Conservation (phyloP, 495 filamentous ascomycete species). For the Mytilinidion resinicola region DNA sequence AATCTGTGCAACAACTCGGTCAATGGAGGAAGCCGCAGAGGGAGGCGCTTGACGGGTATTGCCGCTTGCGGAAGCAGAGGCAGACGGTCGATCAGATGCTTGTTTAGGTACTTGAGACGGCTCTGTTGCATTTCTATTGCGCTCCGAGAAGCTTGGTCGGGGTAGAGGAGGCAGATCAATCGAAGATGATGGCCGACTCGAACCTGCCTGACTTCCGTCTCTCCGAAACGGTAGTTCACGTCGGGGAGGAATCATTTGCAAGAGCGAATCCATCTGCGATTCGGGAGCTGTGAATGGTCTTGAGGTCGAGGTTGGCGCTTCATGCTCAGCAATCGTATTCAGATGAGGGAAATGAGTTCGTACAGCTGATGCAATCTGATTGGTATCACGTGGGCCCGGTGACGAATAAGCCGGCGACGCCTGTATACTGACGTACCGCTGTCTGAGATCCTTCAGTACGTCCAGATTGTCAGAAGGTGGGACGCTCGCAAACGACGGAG, state of each 20-base stretch:
- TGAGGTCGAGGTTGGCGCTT: not conserved
- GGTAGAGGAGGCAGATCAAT: constrained; percentile 14
- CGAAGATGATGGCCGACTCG: constrained; percentile 9
- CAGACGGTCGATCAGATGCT: not conserved
- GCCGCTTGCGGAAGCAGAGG: not conserved
- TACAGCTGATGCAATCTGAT: constrained; percentile 1
- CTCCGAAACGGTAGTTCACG: constrained; percentile 36
- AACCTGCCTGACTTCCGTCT: constrained; percentile 4
- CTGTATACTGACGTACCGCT: not conserved
- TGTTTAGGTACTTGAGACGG: too few species aligned
- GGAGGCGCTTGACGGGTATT: not conserved
- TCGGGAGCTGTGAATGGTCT: constrained; percentile 14
- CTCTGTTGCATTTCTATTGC: too few species aligned
- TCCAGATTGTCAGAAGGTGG: too few species aligned
- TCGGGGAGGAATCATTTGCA: constrained; percentile 30
- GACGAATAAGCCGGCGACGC: not conserved
- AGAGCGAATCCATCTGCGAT: not conserved
- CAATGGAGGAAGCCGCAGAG: not conserved
- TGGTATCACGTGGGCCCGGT: not conserved
- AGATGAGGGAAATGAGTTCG: not conserved
- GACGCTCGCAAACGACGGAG: too few species aligned
- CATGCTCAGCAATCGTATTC: constrained; percentile 5
- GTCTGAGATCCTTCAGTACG: not conserved
- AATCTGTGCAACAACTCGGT: constrained; percentile 16
- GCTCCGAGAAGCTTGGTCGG: not conserved